Conservation (phyloP, 2,329 filamentous ascomycete genomes). For the Torrubiella hemipterigena region DNA sequence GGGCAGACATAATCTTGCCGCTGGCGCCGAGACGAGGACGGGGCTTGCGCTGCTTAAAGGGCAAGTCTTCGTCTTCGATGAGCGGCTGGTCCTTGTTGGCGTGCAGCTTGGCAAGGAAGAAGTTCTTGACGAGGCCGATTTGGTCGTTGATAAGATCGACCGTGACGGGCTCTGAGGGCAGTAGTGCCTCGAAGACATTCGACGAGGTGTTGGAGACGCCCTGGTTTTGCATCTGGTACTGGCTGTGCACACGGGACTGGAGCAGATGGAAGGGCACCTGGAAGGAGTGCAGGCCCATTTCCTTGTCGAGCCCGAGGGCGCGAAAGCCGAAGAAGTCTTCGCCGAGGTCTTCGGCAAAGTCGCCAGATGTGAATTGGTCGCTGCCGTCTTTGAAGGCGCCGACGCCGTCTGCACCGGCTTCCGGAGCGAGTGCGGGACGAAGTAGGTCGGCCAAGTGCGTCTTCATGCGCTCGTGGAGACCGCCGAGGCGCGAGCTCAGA, state of each 20-base stretch:
- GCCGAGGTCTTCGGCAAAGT: conserved; percentile 94
- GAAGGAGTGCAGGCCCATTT: conserved; percentile 77
- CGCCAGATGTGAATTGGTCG: conserved; percentile 91
- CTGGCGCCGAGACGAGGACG: conserved; percentile 55
- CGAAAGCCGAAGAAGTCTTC: conserved; percentile 99
- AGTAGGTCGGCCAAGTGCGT: conserved; percentile 84
- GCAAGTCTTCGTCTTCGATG: conserved; percentile 88
- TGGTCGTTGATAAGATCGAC: conserved; percentile 65
- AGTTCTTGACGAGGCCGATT: conserved; percentile 80
- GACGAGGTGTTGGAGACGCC: conserved; percentile 46
- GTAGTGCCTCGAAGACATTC: conserved; percentile 54
- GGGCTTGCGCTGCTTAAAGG: conserved; percentile 75
- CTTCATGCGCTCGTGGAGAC: conserved; percentile 92
- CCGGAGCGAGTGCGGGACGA: conserved; percentile 67
- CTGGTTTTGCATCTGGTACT: conserved; percentile 65
- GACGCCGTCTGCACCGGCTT: conserved; percentile 71
- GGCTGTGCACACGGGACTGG: conserved; percentile 78
- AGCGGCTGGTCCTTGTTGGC: conserved; percentile 71
- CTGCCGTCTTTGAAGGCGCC: conserved; percentile 92
- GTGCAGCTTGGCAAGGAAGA: conserved; percentile 81
- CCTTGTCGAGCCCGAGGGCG: conserved; percentile 80
- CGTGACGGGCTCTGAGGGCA: conserved; percentile 66
- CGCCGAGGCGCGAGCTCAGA: conserved; percentile 62
- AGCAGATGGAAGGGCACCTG: conserved; percentile 90
- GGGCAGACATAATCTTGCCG: conserved; percentile 76